Conservation (phyloP, 2,329 filamentous ascomycete genomes). For the Botrytis galanthina region DNA sequence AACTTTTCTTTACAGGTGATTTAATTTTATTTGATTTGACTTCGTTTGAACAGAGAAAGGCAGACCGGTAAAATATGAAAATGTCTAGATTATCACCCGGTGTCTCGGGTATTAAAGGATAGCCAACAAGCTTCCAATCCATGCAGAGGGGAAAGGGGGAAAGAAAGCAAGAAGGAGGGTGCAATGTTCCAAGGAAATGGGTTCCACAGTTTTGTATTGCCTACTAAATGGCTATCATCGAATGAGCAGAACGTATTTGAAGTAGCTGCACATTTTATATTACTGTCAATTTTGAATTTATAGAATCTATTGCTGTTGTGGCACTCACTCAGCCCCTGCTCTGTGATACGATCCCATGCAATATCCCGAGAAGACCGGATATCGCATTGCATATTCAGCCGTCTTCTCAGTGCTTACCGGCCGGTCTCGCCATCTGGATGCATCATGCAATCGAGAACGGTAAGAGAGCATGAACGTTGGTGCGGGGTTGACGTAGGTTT, state of each 20-base stretch:
- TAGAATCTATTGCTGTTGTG: background rate
- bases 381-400: conserved; percentile 1
- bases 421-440: background rate
- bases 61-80: background rate
- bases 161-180: background rate
- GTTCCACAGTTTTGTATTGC: background rate
- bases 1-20: background rate
- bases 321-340: background rate
- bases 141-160: background rate
- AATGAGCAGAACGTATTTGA: background rate
- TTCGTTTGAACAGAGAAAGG: background rate
- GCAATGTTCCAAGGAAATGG: background rate
- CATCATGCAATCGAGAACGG: background rate
- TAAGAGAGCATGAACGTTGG: background rate
- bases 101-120: background rate
- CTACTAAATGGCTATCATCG: background rate
- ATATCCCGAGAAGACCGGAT: conserved; percentile 4
- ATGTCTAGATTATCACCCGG: background rate
- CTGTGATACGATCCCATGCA: background rate
- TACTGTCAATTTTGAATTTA: background rate
- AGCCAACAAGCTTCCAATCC: background rate
- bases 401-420: background rate
- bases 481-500: background rate
- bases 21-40: background rate
- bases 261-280: background rate